Conservation (phyloP, 2,329 filamentous ascomycete species). For the Microdochium paspali region DNA sequence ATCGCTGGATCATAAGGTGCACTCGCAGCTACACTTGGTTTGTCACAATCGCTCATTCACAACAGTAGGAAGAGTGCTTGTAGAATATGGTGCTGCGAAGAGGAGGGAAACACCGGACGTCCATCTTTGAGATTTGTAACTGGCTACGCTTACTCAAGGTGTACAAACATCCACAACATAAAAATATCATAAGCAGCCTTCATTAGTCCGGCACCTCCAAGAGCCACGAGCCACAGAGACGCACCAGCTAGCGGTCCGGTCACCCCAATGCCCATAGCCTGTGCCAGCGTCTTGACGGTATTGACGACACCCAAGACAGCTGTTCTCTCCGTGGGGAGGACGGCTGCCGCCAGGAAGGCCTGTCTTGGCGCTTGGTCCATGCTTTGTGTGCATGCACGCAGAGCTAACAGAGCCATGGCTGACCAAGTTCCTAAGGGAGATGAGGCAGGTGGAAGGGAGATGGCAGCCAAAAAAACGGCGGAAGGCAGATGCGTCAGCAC, state of each 20-base stretch:
- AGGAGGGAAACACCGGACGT: too few relatives aligned
- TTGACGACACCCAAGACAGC: slow-evolving; percentile 44
- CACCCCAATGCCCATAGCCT: slow-evolving; percentile 35
- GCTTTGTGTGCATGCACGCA: slow-evolving; percentile 31
- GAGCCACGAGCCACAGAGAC: slow-evolving; percentile 34
- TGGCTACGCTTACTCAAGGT: not conserved
- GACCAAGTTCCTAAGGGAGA: slow-evolving; percentile 2
- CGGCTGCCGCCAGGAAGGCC: slow-evolving; percentile 38
- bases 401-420: slow-evolving; percentile 29
- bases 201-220: slow-evolving; percentile 35
- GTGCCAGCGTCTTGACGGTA: slow-evolving; percentile 36
- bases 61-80: too few relatives aligned
- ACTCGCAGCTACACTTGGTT: too few relatives aligned
- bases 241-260: slow-evolving; percentile 33
- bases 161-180: not conserved
- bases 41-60: too few relatives aligned
- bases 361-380: slow-evolving; percentile 44
- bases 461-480: slow-evolving; percentile 33
- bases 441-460: slow-evolving; percentile 27
- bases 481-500: slow-evolving; percentile 34
- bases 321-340: slow-evolving; percentile 39
- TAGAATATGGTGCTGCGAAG: too few relatives aligned
- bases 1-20: too few relatives aligned
- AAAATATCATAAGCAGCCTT: slow-evolving; percentile 33
- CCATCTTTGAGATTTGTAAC: too few relatives aligned